phyloP scores from a whole-genome alignment of 441 rosid species.

The Hura crepitans region DNA sequence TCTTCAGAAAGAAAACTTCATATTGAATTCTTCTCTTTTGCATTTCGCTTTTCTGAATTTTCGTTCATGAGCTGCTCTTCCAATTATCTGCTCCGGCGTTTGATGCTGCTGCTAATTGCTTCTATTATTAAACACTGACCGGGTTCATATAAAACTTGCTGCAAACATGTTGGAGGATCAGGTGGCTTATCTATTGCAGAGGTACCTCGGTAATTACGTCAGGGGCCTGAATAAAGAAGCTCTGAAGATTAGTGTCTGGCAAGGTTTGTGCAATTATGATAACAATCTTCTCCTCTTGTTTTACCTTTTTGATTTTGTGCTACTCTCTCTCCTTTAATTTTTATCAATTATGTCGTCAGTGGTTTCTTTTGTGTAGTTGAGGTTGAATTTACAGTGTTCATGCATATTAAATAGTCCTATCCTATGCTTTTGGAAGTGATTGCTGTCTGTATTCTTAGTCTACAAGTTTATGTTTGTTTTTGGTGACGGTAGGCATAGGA shows the following conservation, averaged over 20 bases:
- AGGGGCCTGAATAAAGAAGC: slow-evolving; percentile 86
- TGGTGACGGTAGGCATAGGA: too few relatives aligned
- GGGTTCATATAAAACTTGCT: background rate
- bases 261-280: slow-evolving; percentile 42
- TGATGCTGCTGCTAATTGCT: background rate
- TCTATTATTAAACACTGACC: slow-evolving; percentile 3
- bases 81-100: background rate
- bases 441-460: background rate
- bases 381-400: background rate
- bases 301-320: background rate
- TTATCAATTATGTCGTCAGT: background rate
- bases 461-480: too few relatives aligned
- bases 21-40: background rate
- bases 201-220: slow-evolving; percentile 87
- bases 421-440: background rate
- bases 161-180: slow-evolving; percentile 94
- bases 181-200: slow-evolving; percentile 79
- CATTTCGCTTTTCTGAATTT: background rate
- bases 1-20: background rate
- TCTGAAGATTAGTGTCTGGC: slow-evolving; percentile 95
- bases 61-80: background rate
- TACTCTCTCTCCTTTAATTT: too few relatives aligned
- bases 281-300: background rate
- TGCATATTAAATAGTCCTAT: too few relatives aligned
- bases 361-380: background rate